Evolutionary conservation across 495 filamentous ascomycete genomes (phyloP).

Genomic region (Xylaria scruposa): DNA sequence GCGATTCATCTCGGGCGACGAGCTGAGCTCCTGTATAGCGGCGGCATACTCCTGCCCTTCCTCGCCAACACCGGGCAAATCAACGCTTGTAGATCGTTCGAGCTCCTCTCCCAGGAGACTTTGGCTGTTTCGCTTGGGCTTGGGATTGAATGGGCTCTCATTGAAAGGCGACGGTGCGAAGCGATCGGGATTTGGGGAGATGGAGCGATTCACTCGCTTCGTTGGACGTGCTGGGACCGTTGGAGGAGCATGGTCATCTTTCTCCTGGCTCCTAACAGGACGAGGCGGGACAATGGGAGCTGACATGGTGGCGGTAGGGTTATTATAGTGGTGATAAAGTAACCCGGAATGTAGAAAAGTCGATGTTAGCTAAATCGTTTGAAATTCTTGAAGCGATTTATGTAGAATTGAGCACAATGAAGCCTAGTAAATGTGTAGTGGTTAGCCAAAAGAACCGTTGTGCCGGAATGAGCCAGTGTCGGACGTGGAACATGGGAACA

Average conservation of each 20-base stretch:
- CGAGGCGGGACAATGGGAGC: constrained; percentile 69
- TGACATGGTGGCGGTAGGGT: constrained; percentile 59
- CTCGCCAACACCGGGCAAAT: constrained; percentile 83
- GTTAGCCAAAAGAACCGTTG: constrained; percentile 9
- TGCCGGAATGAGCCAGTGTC: constrained; percentile 11
- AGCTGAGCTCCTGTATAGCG: constrained; percentile 54
- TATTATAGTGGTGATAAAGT: constrained; percentile 30
- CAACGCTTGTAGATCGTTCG: constrained; percentile 76
- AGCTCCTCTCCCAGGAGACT: constrained; percentile 50
- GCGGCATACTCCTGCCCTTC: constrained; percentile 88
- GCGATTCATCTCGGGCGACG: constrained; percentile 36
- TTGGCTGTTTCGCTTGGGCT: constrained; percentile 49
- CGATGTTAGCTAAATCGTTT: constrained; percentile 36
- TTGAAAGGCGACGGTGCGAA: constrained; percentile 89
- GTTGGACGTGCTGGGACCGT: constrained; percentile 74
- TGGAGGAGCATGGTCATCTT: constrained; percentile 47
- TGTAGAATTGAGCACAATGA: constrained; percentile 27
- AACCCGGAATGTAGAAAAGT: constrained; percentile 17
- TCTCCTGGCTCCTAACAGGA: constrained; percentile 58
- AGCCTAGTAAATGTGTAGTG: constrained; percentile 26
- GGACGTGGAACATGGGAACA: not conserved
- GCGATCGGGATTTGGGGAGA: constrained; percentile 76
- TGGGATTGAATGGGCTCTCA: constrained; percentile 54
- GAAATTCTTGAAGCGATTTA: constrained; percentile 29
- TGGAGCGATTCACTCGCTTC: constrained; percentile 73